A percentile compares a stretch with the other conserved stretches of the same genome.
Evolutionary conservation across 2,329 filamentous ascomycete genomes (phyloP).

Genomic region (Orbilia blumenaviensis): DNA sequence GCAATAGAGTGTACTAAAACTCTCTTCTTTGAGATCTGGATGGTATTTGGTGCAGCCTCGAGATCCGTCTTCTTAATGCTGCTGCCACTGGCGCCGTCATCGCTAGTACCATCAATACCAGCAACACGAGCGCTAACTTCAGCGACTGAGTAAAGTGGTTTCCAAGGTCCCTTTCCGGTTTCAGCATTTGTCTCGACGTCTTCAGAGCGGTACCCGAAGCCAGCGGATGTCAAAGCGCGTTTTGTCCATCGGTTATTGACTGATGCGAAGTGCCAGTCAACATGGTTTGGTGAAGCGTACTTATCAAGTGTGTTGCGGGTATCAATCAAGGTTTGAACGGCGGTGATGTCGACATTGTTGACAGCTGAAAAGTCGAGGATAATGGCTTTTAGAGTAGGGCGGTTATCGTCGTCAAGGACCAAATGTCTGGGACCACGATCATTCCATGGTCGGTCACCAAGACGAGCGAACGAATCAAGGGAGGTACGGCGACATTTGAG

Average conservation of each 20-base stretch:
- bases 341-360: conserved; percentile 93
- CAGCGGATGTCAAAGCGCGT: conserved; percentile 82
- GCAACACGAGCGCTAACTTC: conserved; percentile 79
- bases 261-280: conserved; percentile 96
- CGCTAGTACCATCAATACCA: conserved; percentile 31
- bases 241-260: conserved; percentile 96
- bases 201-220: conserved; percentile 78
- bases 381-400: conserved; percentile 82
- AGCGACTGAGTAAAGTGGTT: conserved; percentile 92
- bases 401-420: conserved; percentile 65
- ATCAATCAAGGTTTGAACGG: conserved; percentile 90
- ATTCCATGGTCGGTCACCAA: conserved; percentile 91
- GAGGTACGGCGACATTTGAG: conserved; percentile 79
- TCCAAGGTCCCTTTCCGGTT: conserved; percentile 68
- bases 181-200: conserved; percentile 65
- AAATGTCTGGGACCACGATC: conserved; percentile 66
- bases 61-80: conserved; percentile 59
- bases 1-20: conserved; percentile 86
- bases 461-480: conserved; percentile 70
- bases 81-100: conserved; percentile 56
- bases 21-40: conserved; percentile 63
- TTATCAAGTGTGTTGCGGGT: conserved; percentile 91
- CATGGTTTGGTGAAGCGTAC: conserved; percentile 79
- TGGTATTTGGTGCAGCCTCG: conserved; percentile 56
- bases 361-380: conserved; percentile 94